Evolutionary conservation across 2,329 filamentous ascomycete genomes (phyloP).

Genomic region (Colletotrichum tofieldiae): DNA sequence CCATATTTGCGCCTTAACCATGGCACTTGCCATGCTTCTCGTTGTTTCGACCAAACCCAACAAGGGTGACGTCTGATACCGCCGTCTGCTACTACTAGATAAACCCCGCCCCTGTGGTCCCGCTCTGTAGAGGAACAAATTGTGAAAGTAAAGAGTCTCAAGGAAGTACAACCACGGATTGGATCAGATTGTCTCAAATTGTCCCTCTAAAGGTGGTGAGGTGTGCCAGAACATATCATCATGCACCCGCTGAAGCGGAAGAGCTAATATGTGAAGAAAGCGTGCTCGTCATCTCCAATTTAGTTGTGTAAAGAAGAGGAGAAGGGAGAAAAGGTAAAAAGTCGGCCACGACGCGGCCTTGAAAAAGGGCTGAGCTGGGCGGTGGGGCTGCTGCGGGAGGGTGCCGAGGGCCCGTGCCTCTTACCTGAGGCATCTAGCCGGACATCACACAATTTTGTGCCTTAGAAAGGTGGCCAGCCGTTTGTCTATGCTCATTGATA

Average conservation of each 20-base stretch:
- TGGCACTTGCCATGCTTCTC: not conserved
- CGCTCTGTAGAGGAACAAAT: not conserved
- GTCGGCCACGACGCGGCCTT: constrained; percentile 14
- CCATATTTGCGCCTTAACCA: not conserved
- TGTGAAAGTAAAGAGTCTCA: not conserved
- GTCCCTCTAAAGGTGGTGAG: constrained; percentile 75
- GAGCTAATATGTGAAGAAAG: constrained; percentile 70
- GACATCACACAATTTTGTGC: no score
- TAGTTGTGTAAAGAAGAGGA: constrained; percentile 78
- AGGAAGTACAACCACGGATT: constrained; percentile 50
- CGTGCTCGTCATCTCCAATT: constrained; percentile 84
- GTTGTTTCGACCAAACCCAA: not conserved
- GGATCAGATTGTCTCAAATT: constrained; percentile 78
- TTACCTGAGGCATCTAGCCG: not conserved
- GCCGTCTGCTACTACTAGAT: not conserved
- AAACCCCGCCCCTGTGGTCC: not conserved
- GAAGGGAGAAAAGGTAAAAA: constrained; percentile 48
- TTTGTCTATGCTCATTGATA: not conserved
- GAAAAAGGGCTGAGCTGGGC: constrained; percentile 35
- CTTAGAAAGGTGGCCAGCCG: not conserved
- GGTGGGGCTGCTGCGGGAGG: constrained; percentile 18
- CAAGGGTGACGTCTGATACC: no score
- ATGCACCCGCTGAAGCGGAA: constrained; percentile 70
- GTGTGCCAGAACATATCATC: constrained; percentile 77
- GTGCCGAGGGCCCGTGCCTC: constrained; percentile 28